These are phyloP conservation scores for Cichorium intybus DNA, from an alignment of 140 eudicot species.

Conservation along the genomic window DNA sequence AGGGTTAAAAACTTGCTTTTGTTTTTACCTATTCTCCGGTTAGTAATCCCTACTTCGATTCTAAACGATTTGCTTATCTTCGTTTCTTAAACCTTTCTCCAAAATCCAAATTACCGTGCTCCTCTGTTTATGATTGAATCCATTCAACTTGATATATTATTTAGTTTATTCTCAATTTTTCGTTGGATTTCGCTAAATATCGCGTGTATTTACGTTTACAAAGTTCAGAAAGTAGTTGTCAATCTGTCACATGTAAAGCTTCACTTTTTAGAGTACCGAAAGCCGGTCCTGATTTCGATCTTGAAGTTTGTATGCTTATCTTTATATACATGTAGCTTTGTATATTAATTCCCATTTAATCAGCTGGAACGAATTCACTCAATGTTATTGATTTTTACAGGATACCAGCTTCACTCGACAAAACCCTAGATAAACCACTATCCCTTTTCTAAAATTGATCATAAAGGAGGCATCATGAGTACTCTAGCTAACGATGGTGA, in stretches of 20 bases:
- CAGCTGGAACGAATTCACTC: neutral
- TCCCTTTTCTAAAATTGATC: neutral
- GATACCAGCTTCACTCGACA: neutral
- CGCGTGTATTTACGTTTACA: neutral
- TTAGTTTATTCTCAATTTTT: neutral
- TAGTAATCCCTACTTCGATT: neutral
- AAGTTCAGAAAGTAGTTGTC: neutral
- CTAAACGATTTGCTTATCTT: neutral
- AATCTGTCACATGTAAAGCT: neutral
- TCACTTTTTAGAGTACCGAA: neutral
- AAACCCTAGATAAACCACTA: neutral
- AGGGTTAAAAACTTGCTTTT: neutral
- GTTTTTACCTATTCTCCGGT: neutral
- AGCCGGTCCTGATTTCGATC: neutral
- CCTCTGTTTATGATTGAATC: neutral
- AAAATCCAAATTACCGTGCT: neutral
- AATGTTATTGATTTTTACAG: conserved; percentile 7
- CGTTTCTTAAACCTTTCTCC: neutral
- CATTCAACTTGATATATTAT: neutral
- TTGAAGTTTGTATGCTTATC: neutral
- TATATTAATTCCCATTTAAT: neutral
- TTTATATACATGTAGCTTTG: neutral
- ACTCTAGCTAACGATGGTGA: conserved; percentile 43
- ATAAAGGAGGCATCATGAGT: conserved; percentile 27
- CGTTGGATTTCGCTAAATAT: neutral